Percentiles rank a stretch among this genome's conserved stretches.
These are phyloP conservation scores for Alternaria triticina DNA, from an alignment of 2,329 filamentous ascomycete genomes.

Conservation along the genomic window DNA sequence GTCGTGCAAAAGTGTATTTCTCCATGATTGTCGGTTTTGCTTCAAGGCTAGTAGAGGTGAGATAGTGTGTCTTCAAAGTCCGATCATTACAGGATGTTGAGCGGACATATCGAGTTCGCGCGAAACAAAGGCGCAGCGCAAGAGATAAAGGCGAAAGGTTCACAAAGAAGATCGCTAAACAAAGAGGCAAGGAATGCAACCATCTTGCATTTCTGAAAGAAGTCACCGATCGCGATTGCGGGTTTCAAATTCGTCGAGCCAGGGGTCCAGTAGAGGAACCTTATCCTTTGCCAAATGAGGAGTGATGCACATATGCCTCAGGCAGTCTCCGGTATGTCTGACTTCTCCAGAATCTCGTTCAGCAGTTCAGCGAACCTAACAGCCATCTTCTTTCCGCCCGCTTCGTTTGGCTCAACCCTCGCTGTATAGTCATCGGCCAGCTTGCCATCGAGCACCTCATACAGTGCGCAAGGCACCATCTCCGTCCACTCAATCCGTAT, in stretches of 20 bases:
- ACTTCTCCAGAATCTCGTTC: background rate
- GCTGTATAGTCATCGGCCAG: constrained; percentile 37
- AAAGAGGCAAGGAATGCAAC: background rate
- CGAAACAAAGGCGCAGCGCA: background rate
- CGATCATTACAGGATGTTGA: background rate
- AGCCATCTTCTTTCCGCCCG: constrained; percentile 46
- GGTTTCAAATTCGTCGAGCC: background rate
- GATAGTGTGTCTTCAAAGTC: background rate
- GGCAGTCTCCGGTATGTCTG: background rate
- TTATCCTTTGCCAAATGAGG: background rate
- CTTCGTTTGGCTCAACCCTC: constrained; percentile 44
- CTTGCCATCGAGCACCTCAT: constrained; percentile 43
- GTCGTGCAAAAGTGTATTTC: background rate
- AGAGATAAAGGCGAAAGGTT: background rate
- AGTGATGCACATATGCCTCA: background rate
- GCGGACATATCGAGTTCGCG: background rate
- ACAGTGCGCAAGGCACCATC: constrained; percentile 42
- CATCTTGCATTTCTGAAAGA: background rate
- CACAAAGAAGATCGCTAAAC: background rate
- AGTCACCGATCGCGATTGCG: background rate
- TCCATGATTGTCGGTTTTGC: background rate
- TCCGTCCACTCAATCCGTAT: constrained; percentile 38
- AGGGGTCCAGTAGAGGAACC: background rate
- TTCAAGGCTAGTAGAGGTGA: background rate
- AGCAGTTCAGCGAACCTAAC: constrained; percentile 30